Evolutionary conservation across 2,329 filamentous ascomycete species (phyloP).

Genomic region (Phoma herbarum): DNA sequence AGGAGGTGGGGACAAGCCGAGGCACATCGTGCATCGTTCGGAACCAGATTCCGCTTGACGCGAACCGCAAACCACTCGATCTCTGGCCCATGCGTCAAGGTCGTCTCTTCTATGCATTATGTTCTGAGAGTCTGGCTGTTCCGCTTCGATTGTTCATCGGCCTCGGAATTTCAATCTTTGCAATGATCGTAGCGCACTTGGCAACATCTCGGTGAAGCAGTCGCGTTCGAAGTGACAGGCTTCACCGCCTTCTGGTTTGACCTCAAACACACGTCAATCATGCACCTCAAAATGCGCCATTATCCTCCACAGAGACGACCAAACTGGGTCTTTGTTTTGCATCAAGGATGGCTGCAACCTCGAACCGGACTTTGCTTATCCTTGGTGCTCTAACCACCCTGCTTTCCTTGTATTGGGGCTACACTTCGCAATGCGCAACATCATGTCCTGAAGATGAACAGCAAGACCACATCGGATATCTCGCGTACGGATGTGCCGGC

Average conservation of each 20-base stretch:
- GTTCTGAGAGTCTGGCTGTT: background rate
- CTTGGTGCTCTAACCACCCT: constrained; percentile 4
- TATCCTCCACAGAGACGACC: background rate
- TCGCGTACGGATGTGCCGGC: constrained; percentile 36
- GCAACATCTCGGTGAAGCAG: background rate
- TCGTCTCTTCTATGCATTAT: background rate
- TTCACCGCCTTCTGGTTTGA: constrained; percentile 22
- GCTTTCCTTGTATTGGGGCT: constrained; percentile 16
- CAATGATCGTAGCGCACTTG: background rate
- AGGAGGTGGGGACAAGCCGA: too few species aligned
- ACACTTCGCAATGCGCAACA: background rate
- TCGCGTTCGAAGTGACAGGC: constrained; percentile 7
- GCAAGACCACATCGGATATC: constrained; percentile 28
- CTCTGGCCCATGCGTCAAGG: background rate
- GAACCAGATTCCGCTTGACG: constrained; percentile 3
- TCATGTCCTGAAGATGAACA: background rate
- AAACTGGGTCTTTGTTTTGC: background rate
- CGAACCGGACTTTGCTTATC: background rate
- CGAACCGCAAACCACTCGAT: background rate
- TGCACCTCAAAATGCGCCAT: background rate
- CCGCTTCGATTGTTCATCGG: background rate
- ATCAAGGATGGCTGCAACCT: background rate
- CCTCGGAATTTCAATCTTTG: background rate
- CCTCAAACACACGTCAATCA: background rate
- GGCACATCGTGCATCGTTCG: constrained; percentile 1